Base-by-base conservation (phyloP, 257 asterid species). In the Mitragyna speciosa region DNA sequence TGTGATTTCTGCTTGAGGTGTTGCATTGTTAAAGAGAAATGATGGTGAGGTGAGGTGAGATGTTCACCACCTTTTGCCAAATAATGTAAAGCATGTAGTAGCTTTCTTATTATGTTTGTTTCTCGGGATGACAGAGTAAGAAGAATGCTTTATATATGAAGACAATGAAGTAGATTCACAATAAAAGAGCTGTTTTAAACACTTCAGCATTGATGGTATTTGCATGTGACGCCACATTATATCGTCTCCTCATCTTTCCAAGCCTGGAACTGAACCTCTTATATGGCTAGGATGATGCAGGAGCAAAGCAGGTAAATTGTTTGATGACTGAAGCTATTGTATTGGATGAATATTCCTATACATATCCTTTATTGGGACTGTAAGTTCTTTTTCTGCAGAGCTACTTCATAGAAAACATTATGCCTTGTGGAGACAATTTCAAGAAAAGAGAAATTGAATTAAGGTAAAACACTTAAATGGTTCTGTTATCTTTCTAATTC, bases 51-150 rank as follows among this genome's bases (percentile, higher is more conserved):
- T 76, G 8, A 14, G n/a, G 7, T 41, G 72, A 28, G 17, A 43
- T n/a, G 2, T 17, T 75, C 54, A 43, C 39, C 71, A 5, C 6
- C 14, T 75, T 54, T 15, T 26, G 0, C 72, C 2, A 36, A 68
- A 36, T 33, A 19, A 24, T 48, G 6, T 41, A 59, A 63, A 59
- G 19, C 71, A 59, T 75, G 43, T 30, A 36, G 36, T 75, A 24
- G 71, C 58, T 76, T 9, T 11, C 45, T 7, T 7, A 26, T n/a
- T 48, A 22, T 45, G 30, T n/a, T 64, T 4, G 22, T 31, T 76
- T 45, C 54, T 45, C 79, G 26, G 58, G 41, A 39, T 59, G 70
- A 39, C 58, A n/a, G 54, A 56, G 39, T n/a, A 75, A 59, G 78
- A 75, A 58, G 54, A 41, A n/a, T 59, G 11, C 19, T 76, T 45